phyloP scores from a whole-genome alignment of 2,329 filamentous ascomycete genomes.

The Alternaria sp. region DNA sequence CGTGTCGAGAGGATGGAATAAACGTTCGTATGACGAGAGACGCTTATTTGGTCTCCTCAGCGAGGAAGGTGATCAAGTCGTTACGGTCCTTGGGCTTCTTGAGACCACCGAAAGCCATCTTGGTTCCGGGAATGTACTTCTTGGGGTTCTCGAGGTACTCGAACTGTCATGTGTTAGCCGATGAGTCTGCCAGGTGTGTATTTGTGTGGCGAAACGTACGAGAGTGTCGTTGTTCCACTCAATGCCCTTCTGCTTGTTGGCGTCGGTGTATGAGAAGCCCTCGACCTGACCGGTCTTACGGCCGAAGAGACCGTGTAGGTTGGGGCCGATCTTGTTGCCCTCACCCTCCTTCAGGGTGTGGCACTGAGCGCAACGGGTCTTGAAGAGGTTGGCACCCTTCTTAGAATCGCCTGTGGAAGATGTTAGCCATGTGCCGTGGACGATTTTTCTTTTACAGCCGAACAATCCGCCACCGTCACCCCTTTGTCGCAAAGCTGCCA shows the following conservation, averaged over 20 bases:
- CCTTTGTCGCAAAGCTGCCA: conserved; percentile 40
- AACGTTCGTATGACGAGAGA: conserved; percentile 29
- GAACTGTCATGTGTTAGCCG: conserved; percentile 66
- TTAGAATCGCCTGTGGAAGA: conserved; percentile 76
- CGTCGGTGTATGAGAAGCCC: conserved; percentile 97
- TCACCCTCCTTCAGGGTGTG: conserved; percentile 92
- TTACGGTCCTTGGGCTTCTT: conserved; percentile 99
- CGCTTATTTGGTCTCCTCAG: conserved; percentile 73
- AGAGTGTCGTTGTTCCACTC: conserved; percentile 86
- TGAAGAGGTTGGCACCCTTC: conserved; percentile 99
- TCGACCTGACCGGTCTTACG: conserved; percentile 91
- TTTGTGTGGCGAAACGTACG: conserved; percentile 60
- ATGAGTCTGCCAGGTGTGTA: neutral
- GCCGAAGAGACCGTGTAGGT: conserved; percentile 96
- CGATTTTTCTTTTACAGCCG: conserved; percentile 15
- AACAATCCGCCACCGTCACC: conserved; percentile 24
- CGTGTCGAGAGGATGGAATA: conserved; percentile 27
- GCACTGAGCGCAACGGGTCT: conserved; percentile 98
- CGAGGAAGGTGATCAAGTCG: conserved; percentile 90
- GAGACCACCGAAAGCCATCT: conserved; percentile 99
- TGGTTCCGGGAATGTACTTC: conserved; percentile 99
- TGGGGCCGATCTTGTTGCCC: conserved; percentile 97
- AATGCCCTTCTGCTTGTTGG: conserved; percentile 98
- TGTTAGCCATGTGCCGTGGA: conserved; percentile 30
- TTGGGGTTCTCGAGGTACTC: conserved; percentile 99